These are phyloP conservation scores for Vaucheria bursata DNA, from an alignment of 352 stramenopile genomes.

Conservation along the genomic window DNA sequence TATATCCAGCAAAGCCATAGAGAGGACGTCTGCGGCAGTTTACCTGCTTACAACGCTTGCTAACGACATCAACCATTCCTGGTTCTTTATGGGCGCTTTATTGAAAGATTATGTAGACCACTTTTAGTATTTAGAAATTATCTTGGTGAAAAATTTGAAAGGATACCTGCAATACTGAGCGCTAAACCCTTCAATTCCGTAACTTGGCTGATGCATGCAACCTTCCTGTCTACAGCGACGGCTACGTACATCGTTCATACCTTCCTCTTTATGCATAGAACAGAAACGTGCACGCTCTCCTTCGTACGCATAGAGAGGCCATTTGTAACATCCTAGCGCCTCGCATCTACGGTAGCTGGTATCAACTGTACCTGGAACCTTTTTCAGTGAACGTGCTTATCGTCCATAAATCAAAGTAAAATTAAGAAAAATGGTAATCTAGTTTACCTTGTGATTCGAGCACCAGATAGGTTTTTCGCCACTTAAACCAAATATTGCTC, in stretches of 20 bases:
- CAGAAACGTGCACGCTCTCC: conserved; percentile 42
- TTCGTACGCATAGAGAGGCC: conserved; percentile 45
- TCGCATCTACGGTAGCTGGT: conserved; percentile 45
- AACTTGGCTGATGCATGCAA: conserved; percentile 46
- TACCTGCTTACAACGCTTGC: conserved; percentile 27
- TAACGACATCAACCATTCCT: conserved; percentile 46
- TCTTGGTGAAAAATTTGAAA: no score
- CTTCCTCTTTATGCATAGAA: conserved; percentile 19
- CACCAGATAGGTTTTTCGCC: conserved; percentile 32
- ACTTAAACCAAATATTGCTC: conserved; percentile 21
- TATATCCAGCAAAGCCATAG: conserved; percentile 43
- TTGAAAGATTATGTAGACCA: no score
- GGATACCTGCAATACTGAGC: conserved; percentile 38
- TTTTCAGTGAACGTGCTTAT: neutral
- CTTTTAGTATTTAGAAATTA: no score
- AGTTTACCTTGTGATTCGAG: conserved; percentile 10
- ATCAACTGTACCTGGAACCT: conserved; percentile 41
- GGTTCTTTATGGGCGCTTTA: conserved; percentile 36
- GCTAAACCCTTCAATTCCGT: conserved; percentile 38
- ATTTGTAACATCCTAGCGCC: conserved; percentile 40
- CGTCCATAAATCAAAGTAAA: neutral
- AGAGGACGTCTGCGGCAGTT: conserved; percentile 41
- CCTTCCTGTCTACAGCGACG: conserved; percentile 22
- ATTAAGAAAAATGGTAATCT: neutral
- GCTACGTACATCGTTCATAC: conserved; percentile 14